Conservation (phyloP, 2,329 filamentous ascomycete species). For the Exophiala calicioides region DNA sequence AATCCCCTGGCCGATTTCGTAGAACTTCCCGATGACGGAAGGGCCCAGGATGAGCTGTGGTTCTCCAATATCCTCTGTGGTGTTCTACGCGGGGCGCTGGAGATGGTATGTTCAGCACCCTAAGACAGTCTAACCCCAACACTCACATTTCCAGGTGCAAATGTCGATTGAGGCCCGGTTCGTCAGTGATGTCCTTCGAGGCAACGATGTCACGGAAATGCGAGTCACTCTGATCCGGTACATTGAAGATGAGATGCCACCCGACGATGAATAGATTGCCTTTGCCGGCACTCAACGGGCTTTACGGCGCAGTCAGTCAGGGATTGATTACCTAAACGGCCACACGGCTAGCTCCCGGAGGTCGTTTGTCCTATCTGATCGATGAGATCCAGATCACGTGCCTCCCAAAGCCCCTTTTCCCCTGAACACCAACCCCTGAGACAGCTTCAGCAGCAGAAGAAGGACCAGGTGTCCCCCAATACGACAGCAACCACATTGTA, state of each 20-base stretch:
- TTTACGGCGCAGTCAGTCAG: background rate
- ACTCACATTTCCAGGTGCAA: slow-evolving; percentile 61
- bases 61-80: slow-evolving; percentile 97
- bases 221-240: slow-evolving; percentile 86
- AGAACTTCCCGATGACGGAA: slow-evolving; percentile 91
- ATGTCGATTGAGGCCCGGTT: slow-evolving; percentile 99
- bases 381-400: background rate
- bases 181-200: slow-evolving; percentile 86
- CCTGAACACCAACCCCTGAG: slow-evolving; percentile 14
- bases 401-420: slow-evolving; percentile 1
- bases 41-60: slow-evolving; percentile 95
- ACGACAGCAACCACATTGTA: too few species aligned
- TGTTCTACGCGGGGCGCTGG: slow-evolving; percentile 82
- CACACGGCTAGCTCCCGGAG: too few species aligned
- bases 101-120: slow-evolving; percentile 71
- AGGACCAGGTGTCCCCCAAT: background rate
- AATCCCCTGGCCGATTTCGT: slow-evolving; percentile 97
- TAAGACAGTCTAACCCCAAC: slow-evolving; percentile 6
- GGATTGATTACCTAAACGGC: too few species aligned
- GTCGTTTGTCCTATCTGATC: too few species aligned
- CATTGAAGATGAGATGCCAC: slow-evolving; percentile 96
- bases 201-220: slow-evolving; percentile 97
- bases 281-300: slow-evolving; percentile 5
- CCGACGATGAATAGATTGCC: slow-evolving; percentile 93
- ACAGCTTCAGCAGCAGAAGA: slow-evolving; percentile 18